phyloP scores from a whole-genome alignment of 2,329 filamentous ascomycete genomes.

The Monosporascus sp. region DNA sequence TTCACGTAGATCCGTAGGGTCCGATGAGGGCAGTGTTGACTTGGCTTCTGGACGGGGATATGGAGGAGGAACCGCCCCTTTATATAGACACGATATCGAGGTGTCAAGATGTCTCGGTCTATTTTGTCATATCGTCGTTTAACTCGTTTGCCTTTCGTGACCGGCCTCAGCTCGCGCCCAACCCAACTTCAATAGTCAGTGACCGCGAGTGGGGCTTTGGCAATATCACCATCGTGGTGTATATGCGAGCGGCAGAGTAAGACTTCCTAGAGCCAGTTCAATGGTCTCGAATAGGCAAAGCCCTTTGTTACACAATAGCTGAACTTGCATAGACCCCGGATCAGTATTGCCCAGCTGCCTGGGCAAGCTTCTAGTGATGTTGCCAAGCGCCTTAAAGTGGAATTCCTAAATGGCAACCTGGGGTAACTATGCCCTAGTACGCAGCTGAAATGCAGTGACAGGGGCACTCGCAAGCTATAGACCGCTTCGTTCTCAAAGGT shows the following conservation, averaged over 20 bases:
- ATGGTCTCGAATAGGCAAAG: background rate
- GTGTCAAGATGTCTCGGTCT: background rate
- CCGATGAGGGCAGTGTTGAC: no score
- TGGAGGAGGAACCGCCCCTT: background rate
- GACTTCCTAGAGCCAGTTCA: background rate
- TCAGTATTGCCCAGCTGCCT: background rate
- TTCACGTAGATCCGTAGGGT: no score
- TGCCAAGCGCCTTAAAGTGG: no score
- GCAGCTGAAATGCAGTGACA: background rate
- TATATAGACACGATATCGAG: background rate
- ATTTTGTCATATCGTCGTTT: background rate
- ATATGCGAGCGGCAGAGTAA: background rate
- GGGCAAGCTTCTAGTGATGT: background rate
- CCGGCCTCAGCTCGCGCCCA: no score
- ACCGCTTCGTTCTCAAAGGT: background rate
- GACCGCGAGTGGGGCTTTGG: background rate
- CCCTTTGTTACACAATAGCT: background rate
- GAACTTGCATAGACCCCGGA: background rate
- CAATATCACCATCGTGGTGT: background rate
- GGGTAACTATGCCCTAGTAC: background rate
- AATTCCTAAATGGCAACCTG: no score
- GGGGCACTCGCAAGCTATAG: background rate
- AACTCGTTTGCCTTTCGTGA: background rate
- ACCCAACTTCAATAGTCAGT: background rate
- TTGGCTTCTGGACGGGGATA: no score